These are phyloP conservation scores for Starmerella bombicola DNA, from an alignment of 805 yeast genomes.

Conservation along the genomic window DNA sequence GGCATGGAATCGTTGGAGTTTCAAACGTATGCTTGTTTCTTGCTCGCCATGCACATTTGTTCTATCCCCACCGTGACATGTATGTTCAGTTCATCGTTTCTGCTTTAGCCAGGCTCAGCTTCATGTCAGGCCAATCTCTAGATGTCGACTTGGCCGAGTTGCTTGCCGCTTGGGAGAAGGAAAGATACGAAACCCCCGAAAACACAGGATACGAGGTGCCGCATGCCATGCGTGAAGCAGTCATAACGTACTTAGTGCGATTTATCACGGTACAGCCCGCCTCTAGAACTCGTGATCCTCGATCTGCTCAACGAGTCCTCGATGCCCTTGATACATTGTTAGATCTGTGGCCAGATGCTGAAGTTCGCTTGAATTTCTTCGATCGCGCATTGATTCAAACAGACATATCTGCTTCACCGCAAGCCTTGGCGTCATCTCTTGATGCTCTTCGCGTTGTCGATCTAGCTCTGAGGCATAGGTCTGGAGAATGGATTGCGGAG, in stretches of 20 bases:
- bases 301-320: conserved; percentile 67
- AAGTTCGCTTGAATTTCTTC: conserved; percentile 74
- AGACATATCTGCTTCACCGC: conserved; percentile 46
- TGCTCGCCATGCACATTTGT: conserved; percentile 71
- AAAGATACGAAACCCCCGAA: conserved; percentile 12
- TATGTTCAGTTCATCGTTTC: conserved; percentile 79
- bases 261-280: conserved; percentile 65
- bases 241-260: conserved; percentile 75
- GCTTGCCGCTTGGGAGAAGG: conserved; percentile 67
- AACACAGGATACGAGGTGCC: conserved; percentile 43
- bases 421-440: conserved; percentile 60
- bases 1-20: conserved; percentile 74
- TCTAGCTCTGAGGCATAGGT: conserved; percentile 67
- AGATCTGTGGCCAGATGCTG: conserved; percentile 79
- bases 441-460: conserved; percentile 85
- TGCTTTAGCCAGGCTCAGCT: conserved; percentile 82
- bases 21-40: conserved; percentile 78
- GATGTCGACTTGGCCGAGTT: conserved; percentile 85
- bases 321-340: conserved; percentile 62
- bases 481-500: conserved; percentile 63
- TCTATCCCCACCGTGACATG: conserved; percentile 75
- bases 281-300: conserved; percentile 56
- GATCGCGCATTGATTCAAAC: conserved; percentile 74
- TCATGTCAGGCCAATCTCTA: conserved; percentile 65
- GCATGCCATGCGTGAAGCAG: conserved; percentile 71